phyloP scores from a whole-genome alignment of 140 eudicot species.

The Oenanthe javanica region DNA sequence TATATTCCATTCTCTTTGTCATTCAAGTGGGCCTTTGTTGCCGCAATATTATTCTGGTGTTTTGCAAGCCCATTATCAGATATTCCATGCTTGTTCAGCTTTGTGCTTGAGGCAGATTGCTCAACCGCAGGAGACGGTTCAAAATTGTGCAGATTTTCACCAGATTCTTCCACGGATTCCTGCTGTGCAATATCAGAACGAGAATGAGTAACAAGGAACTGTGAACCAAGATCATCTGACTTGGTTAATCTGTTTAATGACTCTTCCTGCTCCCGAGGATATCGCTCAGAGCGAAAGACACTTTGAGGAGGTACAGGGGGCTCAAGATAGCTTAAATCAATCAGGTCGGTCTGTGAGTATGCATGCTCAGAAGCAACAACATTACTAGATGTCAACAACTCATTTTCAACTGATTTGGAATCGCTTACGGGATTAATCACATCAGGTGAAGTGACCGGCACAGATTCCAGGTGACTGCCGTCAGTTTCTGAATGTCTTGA shows the following conservation, averaged over 20 bases:
- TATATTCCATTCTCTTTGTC: conserved; percentile 22
- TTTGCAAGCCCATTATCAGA: conserved; percentile 18
- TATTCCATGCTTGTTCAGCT: conserved; percentile 22
- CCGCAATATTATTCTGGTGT: conserved; percentile 14
- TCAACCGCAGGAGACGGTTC: conserved; percentile 27
- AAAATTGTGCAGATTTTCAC: conserved; percentile 30
- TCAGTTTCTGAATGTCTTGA: conserved; percentile 39
- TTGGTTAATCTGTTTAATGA: conserved; percentile 62
- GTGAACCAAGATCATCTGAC: conserved; percentile 80
- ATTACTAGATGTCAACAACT: conserved; percentile 20
- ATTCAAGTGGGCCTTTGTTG: conserved; percentile 14
- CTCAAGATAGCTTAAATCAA: conserved; percentile 54
- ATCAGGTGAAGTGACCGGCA: conserved; percentile 33
- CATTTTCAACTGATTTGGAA: conserved; percentile 29
- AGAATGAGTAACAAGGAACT: conserved; percentile 52
- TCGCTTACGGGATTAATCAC: conserved; percentile 22
- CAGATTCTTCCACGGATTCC: conserved; percentile 33
- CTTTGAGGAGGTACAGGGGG: conserved; percentile 61
- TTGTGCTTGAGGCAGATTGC: conserved; percentile 26
- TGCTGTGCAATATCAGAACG: conserved; percentile 43
- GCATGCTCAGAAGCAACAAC: conserved; percentile 27
- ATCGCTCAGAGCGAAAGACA: conserved; percentile 56
- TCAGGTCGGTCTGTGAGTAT: conserved; percentile 47
- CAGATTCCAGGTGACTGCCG: conserved; percentile 36
- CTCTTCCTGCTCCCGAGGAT: conserved; percentile 72